Percentiles rank a stretch among this genome's conserved stretches.
Evolutionary conservation across 768 basidiomycete genomes (phyloP).

Genomic region (Tricholoma flavovirens): DNA sequence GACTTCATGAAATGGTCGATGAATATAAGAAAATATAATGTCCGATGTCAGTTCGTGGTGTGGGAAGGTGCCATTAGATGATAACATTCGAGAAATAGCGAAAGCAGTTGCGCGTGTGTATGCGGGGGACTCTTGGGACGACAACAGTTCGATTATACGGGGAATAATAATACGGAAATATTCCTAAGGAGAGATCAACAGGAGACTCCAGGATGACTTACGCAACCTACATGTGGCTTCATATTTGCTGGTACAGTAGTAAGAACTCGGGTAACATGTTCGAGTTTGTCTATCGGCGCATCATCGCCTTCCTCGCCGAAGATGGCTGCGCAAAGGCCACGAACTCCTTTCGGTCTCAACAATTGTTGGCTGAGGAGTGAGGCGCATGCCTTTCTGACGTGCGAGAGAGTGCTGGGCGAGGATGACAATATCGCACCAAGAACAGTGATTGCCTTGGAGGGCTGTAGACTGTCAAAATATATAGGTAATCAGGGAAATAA

Average conservation of each 20-base stretch:
- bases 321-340: slow-evolving; percentile 61
- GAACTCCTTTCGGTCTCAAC: slow-evolving; percentile 63
- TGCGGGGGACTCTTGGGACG: slow-evolving; percentile 33
- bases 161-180: slow-evolving; percentile 57
- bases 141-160: slow-evolving; percentile 46
- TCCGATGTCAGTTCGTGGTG: slow-evolving; percentile 25
- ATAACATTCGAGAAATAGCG: slow-evolving; percentile 59
- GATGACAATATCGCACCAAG: slow-evolving; percentile 56
- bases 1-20: slow-evolving; percentile 40
- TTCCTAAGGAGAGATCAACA: slow-evolving; percentile 34
- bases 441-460: slow-evolving; percentile 59
- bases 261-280: slow-evolving; percentile 63
- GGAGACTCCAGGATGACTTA: not conserved
- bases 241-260: slow-evolving; percentile 54
- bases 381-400: slow-evolving; percentile 55
- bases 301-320: slow-evolving; percentile 64
- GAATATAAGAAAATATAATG: slow-evolving; percentile 44
- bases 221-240: slow-evolving; percentile 44
- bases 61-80: slow-evolving; percentile 24
- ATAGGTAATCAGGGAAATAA: slow-evolving; percentile 15
- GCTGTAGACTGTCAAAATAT: slow-evolving; percentile 44
- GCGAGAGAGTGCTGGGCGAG: slow-evolving; percentile 34
- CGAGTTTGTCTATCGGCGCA: slow-evolving; percentile 61
- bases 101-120: slow-evolving; percentile 64
- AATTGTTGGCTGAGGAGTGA: slow-evolving; percentile 68